Evolutionary conservation across 1,284 basidiomycete genomes (phyloP), one percentile per base, ranked within the genome.

Genomic region (Earliella scabrosa): DNA sequence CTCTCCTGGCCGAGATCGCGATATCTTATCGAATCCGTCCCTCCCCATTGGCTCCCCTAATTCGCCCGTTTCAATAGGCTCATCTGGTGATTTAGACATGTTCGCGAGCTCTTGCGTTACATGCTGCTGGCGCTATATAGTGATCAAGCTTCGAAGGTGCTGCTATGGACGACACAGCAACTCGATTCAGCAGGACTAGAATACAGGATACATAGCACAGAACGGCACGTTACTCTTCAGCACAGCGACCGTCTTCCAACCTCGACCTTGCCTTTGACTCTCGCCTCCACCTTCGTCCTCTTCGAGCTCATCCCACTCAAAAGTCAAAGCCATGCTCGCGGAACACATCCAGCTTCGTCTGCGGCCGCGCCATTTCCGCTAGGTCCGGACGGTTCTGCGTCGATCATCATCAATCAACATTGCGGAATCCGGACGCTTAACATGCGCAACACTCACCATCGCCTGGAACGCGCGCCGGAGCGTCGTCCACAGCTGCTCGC

Each of bases 401-500:
- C 48, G 18, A 26, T 46, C 35, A 29, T 47, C 43, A 40, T 52
- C 53, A 24, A 29, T 34, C 20, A 23, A 29, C 36, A 26, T 21
- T 10, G 40, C 35, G 34, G 49, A 9, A 29, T 44, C 36, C 61
- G 23, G 46, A 34, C 48, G 44, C n/a, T 13, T 46, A 50, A 20
- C 18, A 21, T 13, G 74, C 82, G 6, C 29, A 13, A 13, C 13
- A 13, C 29, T 62, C 63, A 92, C 93, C 92, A 97, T 90, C 34
- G 87, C 81, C 45, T 88, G 68, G 62, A 97, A 85, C 18, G 93
- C 87, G 40, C 96, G 82, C 55, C 93, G 83, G 26, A 99, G 81
- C n/a, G 97, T 98, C 56, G 85, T 82, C 97, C 96, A 98, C 26
- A 99, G 78, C 61, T 93, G 90, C 58, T 90, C 86, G 63, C 89